Evolutionary conservation across 2,329 filamentous ascomycete genomes (phyloP).

Genomic region (Sporothrix protearum): DNA sequence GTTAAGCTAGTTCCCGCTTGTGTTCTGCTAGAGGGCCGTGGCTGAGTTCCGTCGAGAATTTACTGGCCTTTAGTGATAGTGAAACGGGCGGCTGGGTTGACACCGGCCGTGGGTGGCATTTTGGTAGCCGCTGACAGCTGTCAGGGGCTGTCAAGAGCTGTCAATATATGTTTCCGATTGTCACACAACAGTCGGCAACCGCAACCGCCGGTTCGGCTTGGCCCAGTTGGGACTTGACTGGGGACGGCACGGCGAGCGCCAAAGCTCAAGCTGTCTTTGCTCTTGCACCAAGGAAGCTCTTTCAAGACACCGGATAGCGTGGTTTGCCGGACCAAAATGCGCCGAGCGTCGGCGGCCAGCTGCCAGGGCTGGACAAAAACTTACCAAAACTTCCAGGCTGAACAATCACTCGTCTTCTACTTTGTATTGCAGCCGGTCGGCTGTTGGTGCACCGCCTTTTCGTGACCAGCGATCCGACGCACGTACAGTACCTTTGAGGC

Average conservation of each 20-base stretch:
- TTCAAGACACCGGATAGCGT: background rate
- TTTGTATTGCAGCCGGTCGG: constrained; percentile 6
- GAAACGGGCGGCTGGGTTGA: background rate
- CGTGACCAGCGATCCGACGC: background rate
- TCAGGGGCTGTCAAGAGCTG: background rate
- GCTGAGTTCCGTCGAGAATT: background rate
- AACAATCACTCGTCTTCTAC: background rate
- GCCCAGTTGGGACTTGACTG: background rate
- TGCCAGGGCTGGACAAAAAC: background rate
- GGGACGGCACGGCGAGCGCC: background rate
- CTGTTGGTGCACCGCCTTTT: constrained; percentile 5
- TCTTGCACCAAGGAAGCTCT: background rate
- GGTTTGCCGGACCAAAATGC: background rate
- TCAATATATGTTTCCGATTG: background rate
- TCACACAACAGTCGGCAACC: background rate
- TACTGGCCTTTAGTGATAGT: background rate
- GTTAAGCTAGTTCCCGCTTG: background rate
- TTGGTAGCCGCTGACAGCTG: background rate
- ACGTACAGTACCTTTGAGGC: too few relatives aligned
- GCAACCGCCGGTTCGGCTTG: background rate
- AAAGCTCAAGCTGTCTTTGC: background rate
- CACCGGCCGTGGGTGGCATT: background rate
- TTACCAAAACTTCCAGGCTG: background rate
- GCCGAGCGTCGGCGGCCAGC: constrained; percentile 4
- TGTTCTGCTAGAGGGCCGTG: background rate